Conservation (phyloP, 495 filamentous ascomycete genomes). For the Penicillium simplicissimum region DNA sequence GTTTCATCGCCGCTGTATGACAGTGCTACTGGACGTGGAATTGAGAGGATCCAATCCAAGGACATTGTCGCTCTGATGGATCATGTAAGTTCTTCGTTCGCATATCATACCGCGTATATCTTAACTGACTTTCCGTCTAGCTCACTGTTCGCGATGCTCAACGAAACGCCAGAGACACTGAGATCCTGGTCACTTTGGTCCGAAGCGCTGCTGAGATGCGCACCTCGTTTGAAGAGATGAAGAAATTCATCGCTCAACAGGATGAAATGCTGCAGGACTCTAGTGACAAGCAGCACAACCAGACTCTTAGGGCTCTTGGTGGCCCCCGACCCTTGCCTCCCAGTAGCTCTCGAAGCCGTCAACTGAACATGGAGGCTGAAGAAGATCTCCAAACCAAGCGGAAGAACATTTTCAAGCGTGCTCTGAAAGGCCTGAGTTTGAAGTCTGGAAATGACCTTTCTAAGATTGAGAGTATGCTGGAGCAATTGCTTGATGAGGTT, state of each 20-base stretch:
- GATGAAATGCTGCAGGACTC: constrained; percentile 80
- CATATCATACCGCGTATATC: neutral
- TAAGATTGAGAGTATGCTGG: constrained; percentile 94
- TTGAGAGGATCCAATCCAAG: constrained; percentile 92
- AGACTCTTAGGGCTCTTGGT: constrained; percentile 75
- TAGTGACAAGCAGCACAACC: constrained; percentile 83
- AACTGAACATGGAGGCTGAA: constrained; percentile 59
- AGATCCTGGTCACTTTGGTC: constrained; percentile 93
- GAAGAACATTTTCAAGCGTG: constrained; percentile 86
- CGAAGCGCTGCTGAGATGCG: constrained; percentile 96
- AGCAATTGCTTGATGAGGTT: constrained; percentile 86
- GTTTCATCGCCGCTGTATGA: constrained; percentile 84
- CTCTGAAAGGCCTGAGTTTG: constrained; percentile 81
- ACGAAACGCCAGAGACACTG: constrained; percentile 93
- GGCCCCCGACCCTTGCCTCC: constrained; percentile 85
- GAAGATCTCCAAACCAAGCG: constrained; percentile 80
- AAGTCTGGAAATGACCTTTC: constrained; percentile 85
- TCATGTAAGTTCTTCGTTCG: constrained; percentile 45
- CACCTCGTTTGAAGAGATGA: constrained; percentile 95
- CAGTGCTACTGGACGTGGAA: constrained; percentile 81
- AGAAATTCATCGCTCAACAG: constrained; percentile 82
- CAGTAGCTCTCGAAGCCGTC: constrained; percentile 43
- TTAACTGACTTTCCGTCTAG: constrained; percentile 20
- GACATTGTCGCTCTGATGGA: constrained; percentile 99
- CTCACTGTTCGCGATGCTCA: constrained; percentile 97